Conservation (phyloP, 2,329 filamentous ascomycete genomes). For the Dothideomycetes sp. region DNA sequence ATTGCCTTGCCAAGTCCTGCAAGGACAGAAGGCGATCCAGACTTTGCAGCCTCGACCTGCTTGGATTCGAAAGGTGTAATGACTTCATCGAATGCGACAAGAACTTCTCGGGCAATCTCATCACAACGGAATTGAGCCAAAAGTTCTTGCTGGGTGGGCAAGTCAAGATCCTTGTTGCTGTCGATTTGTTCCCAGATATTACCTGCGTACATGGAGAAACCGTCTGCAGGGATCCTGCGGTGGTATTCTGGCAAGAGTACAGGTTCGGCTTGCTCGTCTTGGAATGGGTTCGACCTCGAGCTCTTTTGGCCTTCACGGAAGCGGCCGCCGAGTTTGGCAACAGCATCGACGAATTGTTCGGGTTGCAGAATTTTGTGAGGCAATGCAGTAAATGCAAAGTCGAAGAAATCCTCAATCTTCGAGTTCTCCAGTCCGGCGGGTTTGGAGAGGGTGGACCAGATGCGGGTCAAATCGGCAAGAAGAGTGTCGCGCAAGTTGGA, state of each 20-base stretch:
- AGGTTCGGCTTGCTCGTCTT: constrained; percentile 65
- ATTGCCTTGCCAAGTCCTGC: constrained; percentile 66
- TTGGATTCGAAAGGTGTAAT: constrained; percentile 77
- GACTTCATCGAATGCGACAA: constrained; percentile 72
- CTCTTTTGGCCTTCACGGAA: constrained; percentile 59
- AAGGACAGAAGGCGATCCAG: constrained; percentile 66
- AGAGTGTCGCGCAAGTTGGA: constrained; percentile 84
- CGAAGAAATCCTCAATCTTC: constrained; percentile 92
- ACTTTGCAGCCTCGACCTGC: constrained; percentile 63
- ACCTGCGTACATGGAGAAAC: constrained; percentile 88
- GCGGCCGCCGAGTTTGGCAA: constrained; percentile 66
- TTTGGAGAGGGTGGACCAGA: constrained; percentile 90
- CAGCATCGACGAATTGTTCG: constrained; percentile 77
- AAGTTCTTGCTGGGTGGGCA: constrained; percentile 94
- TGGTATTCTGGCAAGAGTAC: constrained; percentile 93
- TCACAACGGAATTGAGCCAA: constrained; percentile 96
- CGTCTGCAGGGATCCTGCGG: constrained; percentile 88
- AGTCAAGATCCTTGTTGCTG: constrained; percentile 93
- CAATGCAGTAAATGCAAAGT: constrained; percentile 91
- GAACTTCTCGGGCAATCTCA: constrained; percentile 85
- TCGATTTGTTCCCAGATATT: constrained; percentile 98
- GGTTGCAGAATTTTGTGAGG: constrained; percentile 96
- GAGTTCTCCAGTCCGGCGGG: constrained; percentile 80
- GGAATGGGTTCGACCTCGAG: constrained; percentile 49
- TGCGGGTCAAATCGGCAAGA: constrained; percentile 78